phyloP scores from a whole-genome alignment of 345 rosid species.

The Eucalyptus regnans region DNA sequence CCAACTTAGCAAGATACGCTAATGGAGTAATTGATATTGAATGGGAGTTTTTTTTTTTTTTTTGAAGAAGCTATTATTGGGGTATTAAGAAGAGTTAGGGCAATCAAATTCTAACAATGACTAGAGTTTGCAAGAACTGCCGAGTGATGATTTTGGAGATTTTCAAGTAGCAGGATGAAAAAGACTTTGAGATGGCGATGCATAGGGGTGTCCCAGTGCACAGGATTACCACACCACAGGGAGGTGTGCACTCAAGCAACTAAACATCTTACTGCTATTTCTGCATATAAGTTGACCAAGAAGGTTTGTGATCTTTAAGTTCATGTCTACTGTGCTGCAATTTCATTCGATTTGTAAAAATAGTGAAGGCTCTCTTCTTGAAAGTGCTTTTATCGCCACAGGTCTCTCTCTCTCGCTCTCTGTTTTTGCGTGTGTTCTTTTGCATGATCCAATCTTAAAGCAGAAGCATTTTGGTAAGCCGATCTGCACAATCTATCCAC shows the following conservation, averaged over 20 bases:
- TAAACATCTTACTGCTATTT: not conserved
- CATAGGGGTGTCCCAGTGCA: not conserved
- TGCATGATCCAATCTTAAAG: not conserved
- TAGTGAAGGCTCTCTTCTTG: not conserved
- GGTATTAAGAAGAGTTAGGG: conserved; percentile 6
- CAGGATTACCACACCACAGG: not conserved
- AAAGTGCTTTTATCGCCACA: not conserved
- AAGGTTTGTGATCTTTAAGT: not conserved
- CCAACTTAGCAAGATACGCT: not conserved
- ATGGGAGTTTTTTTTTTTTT: not conserved
- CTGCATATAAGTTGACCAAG: not conserved
- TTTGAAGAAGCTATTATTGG: too few species aligned
- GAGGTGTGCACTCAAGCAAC: not conserved
- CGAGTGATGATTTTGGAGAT: conserved; percentile 90
- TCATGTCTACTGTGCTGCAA: not conserved
- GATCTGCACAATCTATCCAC: not conserved
- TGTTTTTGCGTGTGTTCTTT: not conserved
- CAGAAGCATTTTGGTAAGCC: not conserved
- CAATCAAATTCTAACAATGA: conserved; percentile 10
- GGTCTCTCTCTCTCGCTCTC: not conserved
- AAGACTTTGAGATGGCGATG: not conserved
- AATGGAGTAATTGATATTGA: not conserved
- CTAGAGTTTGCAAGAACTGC: conserved; percentile 25
- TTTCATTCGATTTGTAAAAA: not conserved
- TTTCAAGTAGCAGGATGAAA: conserved; percentile 74